Evolutionary conservation across 176 grass and related monocot species (phyloP).

Genomic region (Secale cereale): DNA sequence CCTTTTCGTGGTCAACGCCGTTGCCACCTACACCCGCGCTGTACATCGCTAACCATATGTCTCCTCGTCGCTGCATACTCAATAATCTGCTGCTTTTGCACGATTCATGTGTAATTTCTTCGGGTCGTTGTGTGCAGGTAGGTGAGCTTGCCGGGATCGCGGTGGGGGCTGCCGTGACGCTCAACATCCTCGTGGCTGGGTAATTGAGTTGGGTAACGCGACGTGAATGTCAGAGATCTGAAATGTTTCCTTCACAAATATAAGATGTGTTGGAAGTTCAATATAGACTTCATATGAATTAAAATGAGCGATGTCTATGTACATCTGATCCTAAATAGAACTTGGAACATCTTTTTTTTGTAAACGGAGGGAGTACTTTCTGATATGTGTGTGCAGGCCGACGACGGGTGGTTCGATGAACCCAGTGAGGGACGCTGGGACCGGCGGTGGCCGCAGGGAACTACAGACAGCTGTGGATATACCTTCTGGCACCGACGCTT

Average conservation of each 20-base stretch:
- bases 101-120: no score
- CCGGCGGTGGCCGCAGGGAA: conserved; percentile 86
- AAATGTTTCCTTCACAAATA: not conserved
- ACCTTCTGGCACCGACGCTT: conserved; percentile 80
- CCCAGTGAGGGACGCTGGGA: conserved; percentile 82
- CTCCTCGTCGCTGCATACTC: not conserved
- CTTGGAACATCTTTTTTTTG: no score
- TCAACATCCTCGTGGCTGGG: conserved; percentile 93
- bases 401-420: conserved; percentile 94
- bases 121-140: conserved; percentile 26
- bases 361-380: no score
- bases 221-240: not conserved
- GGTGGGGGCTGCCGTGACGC: conserved; percentile 72
- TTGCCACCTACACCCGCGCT: conserved; percentile 81
- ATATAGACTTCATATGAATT: no score
- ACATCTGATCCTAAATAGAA: no score
- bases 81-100: no score
- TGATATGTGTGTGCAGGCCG: conserved; percentile 40
- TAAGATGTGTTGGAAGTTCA: no score
- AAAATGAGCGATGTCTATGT: no score
- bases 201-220: not conserved
- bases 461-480: conserved; percentile 92
- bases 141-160: conserved; percentile 87
- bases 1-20: conserved; percentile 85
- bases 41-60: conserved; percentile 12